Percentiles rank a stretch among this genome's conserved stretches.
These are phyloP conservation scores for Metschnikowia aberdeeniae DNA, from an alignment of 805 yeast species.

Conservation along the genomic window DNA sequence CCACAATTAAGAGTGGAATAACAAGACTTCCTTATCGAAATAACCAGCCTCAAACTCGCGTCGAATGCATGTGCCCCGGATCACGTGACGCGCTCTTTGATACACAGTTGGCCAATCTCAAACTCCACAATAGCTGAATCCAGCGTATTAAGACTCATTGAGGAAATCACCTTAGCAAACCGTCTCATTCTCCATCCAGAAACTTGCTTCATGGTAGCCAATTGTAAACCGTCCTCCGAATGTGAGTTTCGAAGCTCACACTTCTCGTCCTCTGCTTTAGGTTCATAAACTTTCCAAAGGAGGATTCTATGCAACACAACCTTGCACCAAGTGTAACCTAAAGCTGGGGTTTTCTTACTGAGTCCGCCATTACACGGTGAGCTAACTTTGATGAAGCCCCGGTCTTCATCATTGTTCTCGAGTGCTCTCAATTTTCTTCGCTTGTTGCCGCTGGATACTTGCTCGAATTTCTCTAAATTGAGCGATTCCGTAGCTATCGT, in stretches of 20 bases:
- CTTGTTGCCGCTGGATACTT: neutral
- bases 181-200: slow-evolving; percentile 1
- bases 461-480: neutral
- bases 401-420: neutral
- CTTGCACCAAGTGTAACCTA: slow-evolving; percentile 19
- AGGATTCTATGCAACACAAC: slow-evolving; percentile 14
- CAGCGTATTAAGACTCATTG: neutral
- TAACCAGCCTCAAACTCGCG: slow-evolving; percentile 2
- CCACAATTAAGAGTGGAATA: neutral
- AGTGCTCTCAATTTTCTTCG: neutral
- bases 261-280: neutral
- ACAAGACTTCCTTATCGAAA: slow-evolving; percentile 4
- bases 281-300: slow-evolving; percentile 15
- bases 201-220: neutral
- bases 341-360: slow-evolving; percentile 14
- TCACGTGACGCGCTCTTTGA: slow-evolving; percentile 3
- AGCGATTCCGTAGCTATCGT: neutral
- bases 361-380: neutral
- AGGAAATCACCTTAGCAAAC: slow-evolving; percentile 7
- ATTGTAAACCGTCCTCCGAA: neutral
- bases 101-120: neutral
- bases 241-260: neutral
- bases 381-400: no score
- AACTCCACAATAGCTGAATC: neutral
- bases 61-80: neutral